Evolutionary conservation across 306 rosid species (phyloP).

Genomic region (Citrullus colocynthis): DNA sequence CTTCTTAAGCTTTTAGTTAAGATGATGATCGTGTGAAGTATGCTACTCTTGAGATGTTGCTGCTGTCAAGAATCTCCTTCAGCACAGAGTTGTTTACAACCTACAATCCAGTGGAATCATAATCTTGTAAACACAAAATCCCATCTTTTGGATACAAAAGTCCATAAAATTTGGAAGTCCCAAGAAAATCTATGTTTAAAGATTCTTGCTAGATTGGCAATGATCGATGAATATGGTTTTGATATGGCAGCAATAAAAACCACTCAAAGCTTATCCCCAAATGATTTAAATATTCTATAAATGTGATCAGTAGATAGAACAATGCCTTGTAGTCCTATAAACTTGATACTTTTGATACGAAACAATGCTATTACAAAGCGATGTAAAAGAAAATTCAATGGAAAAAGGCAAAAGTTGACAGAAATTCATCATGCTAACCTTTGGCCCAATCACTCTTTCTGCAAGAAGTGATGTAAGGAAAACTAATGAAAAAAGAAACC

Average conservation of each 20-base stretch:
- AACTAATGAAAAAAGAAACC: slow-evolving; percentile 42
- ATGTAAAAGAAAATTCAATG: not conserved
- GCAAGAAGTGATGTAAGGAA: slow-evolving; percentile 38
- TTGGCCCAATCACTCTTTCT: slow-evolving; percentile 30
- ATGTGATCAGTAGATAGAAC: not conserved
- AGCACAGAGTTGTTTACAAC: slow-evolving; percentile 39
- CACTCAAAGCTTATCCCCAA: not conserved
- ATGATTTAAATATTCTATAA: not conserved
- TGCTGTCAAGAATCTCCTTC: slow-evolving; percentile 46
- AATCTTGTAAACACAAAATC: not conserved
- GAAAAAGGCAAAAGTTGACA: not conserved
- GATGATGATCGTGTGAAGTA: not conserved
- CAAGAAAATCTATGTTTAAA: not conserved
- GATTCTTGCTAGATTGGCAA: not conserved
- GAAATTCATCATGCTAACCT: slow-evolving; percentile 29
- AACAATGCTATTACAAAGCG: not conserved
- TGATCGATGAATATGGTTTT: not conserved
- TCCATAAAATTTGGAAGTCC: not conserved
- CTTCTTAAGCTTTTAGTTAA: too few relatives aligned
- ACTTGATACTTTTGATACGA: not conserved
- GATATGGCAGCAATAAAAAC: not conserved
- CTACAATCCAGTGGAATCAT: slow-evolving; percentile 24
- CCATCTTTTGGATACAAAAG: not conserved
- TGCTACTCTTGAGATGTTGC: slow-evolving; percentile 39
- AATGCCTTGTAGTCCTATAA: not conserved